These are phyloP conservation scores for Aspergillus sclerotioniger DNA, from an alignment of 495 filamentous ascomycete genomes.

Conservation along the genomic window DNA sequence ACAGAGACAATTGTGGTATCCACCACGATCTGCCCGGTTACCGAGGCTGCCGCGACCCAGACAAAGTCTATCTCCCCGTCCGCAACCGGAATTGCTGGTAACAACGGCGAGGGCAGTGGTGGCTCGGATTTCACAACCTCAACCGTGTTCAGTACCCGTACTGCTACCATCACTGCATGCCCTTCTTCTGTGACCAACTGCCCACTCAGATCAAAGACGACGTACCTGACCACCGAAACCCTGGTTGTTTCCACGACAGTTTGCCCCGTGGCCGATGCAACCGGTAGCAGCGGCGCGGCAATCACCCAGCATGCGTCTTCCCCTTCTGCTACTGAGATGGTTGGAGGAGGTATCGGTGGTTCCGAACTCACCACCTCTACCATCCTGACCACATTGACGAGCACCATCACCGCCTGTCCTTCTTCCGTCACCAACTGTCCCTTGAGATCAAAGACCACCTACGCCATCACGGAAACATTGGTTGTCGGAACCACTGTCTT, in stretches of 20 bases:
- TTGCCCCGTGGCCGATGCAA: background rate
- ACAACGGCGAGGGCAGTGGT: background rate
- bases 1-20: background rate
- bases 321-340: background rate
- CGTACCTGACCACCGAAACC: slow-evolving; percentile 1
- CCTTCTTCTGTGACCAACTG: slow-evolving; percentile 3
- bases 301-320: background rate
- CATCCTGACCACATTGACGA: background rate
- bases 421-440: background rate
- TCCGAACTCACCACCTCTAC: background rate
- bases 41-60: background rate
- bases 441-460: background rate
- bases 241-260: background rate
- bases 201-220: background rate
- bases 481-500: slow-evolving; percentile 1
- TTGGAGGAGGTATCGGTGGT: background rate
- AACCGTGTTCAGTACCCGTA: background rate
- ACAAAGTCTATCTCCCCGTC: background rate
- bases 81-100: background rate
- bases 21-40: slow-evolving; percentile 2
- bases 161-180: background rate
- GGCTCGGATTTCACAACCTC: background rate
- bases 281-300: background rate
- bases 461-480: background rate
- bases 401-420: slow-evolving; percentile 1